Conservation (phyloP, 805 yeast species). For the Maudiozyma barnettii region DNA sequence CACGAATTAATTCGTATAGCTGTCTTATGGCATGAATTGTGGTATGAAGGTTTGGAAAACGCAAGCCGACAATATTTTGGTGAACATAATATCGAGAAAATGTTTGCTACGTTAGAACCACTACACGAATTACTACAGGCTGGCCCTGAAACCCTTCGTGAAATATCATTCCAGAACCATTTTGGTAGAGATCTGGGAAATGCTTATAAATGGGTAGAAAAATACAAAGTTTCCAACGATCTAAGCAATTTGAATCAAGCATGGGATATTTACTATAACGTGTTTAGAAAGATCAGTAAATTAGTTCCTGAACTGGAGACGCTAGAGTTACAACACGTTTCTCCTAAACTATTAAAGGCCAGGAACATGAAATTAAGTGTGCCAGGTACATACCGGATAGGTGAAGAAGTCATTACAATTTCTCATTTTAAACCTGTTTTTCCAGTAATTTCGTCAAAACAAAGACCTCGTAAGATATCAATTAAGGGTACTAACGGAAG, state of each 20-base stretch:
- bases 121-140: conserved; percentile 73
- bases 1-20: conserved; percentile 90
- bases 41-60: conserved; percentile 97
- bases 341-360: conserved; percentile 78
- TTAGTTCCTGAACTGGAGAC: conserved; percentile 82
- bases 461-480: conserved; percentile 80
- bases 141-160: conserved; percentile 89
- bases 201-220: conserved; percentile 88
- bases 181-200: conserved; percentile 89
- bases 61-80: conserved; percentile 91
- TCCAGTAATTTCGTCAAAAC: conserved; percentile 86
- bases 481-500: conserved; percentile 87
- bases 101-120: conserved; percentile 87
- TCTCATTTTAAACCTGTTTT: conserved; percentile 71
- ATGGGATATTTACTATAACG: conserved; percentile 93
- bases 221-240: conserved; percentile 77
- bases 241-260: conserved; percentile 88
- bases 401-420: conserved; percentile 67
- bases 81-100: conserved; percentile 87
- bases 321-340: conserved; percentile 83
- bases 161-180: conserved; percentile 83
- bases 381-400: conserved; percentile 88
- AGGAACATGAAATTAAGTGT: conserved; percentile 76
- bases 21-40: conserved; percentile 92
- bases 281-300: conserved; percentile 81